These are phyloP conservation scores for Magnolia changhungtana DNA, from an alignment of 164 flowering plant species.

Conservation along the genomic window DNA sequence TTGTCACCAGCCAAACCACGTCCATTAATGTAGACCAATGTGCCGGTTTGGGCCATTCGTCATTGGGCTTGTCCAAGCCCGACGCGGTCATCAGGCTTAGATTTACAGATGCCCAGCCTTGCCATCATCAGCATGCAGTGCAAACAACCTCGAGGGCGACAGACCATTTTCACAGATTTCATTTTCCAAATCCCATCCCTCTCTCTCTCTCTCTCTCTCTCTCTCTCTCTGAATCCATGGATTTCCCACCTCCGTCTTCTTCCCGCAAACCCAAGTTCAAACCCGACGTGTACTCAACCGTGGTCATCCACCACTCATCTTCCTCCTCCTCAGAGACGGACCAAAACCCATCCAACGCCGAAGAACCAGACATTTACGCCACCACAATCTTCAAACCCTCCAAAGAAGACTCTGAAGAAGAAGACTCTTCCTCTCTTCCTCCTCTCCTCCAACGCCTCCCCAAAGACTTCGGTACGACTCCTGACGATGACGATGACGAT, in stretches of 20 bases:
- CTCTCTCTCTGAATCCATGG: neutral
- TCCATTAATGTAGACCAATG: too few species aligned
- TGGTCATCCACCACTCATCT: slow-evolving; percentile 58
- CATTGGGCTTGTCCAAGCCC: too few species aligned
- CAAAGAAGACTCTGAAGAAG: slow-evolving; percentile 27
- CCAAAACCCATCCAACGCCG: slow-evolving; percentile 17
- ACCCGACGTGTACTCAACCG: slow-evolving; percentile 42
- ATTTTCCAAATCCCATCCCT: neutral
- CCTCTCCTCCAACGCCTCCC: slow-evolving; percentile 91
- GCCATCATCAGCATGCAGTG: too few species aligned
- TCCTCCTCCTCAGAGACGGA: slow-evolving; percentile 23
- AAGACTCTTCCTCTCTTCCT: slow-evolving; percentile 75
- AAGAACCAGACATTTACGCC: slow-evolving; percentile 48
- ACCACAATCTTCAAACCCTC: slow-evolving; percentile 56
- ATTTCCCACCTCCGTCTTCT: neutral
- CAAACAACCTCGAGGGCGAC: too few species aligned
- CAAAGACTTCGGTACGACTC: slow-evolving; percentile 75
- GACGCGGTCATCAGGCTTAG: too few species aligned
- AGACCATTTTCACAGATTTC: neutral
- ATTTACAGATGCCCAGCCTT: too few species aligned
- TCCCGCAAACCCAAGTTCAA: neutral
- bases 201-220: neutral
- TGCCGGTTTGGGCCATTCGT: too few species aligned
- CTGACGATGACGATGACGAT: slow-evolving; percentile 40
- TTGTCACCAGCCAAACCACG: too few species aligned